phyloP scores from a whole-genome alignment of 164 flowering plant species.

The Umbilicus rupestris region DNA sequence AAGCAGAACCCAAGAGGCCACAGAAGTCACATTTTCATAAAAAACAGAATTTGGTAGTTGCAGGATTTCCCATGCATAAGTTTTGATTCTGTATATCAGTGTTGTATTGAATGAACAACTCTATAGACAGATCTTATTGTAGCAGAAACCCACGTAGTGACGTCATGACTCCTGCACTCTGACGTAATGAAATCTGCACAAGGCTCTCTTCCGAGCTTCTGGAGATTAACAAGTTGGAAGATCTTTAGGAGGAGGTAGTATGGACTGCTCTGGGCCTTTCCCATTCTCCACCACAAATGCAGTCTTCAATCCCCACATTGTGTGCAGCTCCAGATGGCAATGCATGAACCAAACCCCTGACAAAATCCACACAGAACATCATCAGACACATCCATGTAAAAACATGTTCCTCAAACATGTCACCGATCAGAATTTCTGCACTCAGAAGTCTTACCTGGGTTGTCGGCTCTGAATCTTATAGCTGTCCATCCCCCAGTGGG shows the following conservation, averaged over 20 bases:
- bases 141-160: background rate
- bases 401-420: no score
- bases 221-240: constrained; percentile 11
- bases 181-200: no score
- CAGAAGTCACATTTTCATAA: no score
- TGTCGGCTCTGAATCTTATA: constrained; percentile 7
- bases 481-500: constrained; percentile 12
- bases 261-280: background rate
- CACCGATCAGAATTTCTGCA: no score
- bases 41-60: no score
- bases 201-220: no score
- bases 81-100: background rate
- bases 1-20: no score
- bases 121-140: background rate
- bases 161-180: no score
- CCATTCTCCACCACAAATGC: constrained; percentile 11
- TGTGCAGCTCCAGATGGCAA: constrained; percentile 9
- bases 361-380: background rate
- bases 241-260: constrained; percentile 11
- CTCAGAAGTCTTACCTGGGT: background rate
- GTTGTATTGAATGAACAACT: background rate
- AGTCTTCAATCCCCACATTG: constrained; percentile 11
- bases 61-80: background rate
- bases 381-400: background rate
- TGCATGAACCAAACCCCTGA: constrained; percentile 11